phyloP scores from a whole-genome alignment of 352 stramenopile genomes.

The Phytophthora pseudosyringae region DNA sequence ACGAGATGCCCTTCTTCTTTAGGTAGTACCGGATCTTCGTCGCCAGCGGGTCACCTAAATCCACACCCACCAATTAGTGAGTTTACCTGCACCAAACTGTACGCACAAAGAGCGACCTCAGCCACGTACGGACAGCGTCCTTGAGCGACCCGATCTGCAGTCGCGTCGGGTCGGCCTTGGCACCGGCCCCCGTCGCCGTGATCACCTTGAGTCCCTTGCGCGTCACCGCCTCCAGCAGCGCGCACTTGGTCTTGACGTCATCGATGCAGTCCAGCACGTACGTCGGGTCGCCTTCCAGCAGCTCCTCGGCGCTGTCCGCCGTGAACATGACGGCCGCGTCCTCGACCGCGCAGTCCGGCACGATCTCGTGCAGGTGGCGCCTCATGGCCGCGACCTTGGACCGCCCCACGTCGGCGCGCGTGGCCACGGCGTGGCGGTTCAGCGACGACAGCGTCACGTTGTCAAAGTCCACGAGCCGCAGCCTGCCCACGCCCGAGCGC shows the following conservation, averaged over 20 bases:
- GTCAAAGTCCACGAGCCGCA: conserved; percentile 99
- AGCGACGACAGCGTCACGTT: conserved; percentile 98
- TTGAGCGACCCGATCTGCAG: conserved; percentile 97
- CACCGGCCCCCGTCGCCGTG: conserved; percentile 92
- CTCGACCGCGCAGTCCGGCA: conserved; percentile 90
- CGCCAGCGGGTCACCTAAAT: conserved; percentile 92
- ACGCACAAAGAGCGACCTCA: conserved; percentile 5
- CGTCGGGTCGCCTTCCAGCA: conserved; percentile 89
- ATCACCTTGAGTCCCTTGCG: conserved; percentile 82
- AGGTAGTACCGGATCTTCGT: conserved; percentile 96
- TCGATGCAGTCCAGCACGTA: conserved; percentile 99
- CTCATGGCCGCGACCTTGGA: conserved; percentile 93
- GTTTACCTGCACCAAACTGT: neutral
- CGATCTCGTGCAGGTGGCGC: conserved; percentile 74
- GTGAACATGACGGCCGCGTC: conserved; percentile 93
- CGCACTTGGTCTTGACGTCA: conserved; percentile 97
- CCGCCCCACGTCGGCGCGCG: conserved; percentile 95
- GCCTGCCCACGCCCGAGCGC: conserved; percentile 92
- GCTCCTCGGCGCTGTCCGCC: conserved; percentile 66
- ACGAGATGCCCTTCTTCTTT: conserved; percentile 81
- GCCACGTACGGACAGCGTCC: conserved; percentile 85
- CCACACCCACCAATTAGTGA: conserved; percentile 11
- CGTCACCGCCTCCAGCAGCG: conserved; percentile 93
- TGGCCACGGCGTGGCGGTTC: conserved; percentile 98
- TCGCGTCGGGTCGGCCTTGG: conserved; percentile 96